Conservation (phyloP, 208 protist genomes). For the Leishmania major region DNA sequence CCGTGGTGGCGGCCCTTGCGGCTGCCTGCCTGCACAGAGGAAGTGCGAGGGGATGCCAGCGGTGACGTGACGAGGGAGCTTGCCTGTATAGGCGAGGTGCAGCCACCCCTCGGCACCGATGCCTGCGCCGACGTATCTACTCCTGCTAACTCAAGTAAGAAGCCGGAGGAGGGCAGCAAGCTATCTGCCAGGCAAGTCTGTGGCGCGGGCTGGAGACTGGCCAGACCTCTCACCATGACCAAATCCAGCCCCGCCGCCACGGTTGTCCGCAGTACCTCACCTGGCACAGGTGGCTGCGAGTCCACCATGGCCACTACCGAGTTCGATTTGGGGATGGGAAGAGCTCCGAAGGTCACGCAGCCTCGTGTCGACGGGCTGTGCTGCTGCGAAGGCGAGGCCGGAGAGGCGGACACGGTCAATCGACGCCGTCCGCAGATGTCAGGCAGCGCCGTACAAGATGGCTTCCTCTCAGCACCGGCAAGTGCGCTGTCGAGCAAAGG, state of each 20-base stretch:
- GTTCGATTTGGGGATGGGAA: neutral
- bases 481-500: neutral
- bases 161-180: conserved; percentile 21
- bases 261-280: conserved; percentile 25
- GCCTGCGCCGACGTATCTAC: neutral
- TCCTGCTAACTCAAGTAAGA: conserved; percentile 25
- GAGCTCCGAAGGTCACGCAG: neutral
- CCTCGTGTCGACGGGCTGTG: neutral
- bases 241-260: conserved; percentile 48
- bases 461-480: neutral
- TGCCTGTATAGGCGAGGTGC: neutral
- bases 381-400: neutral
- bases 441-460: neutral
- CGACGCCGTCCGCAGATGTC: neutral
- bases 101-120: neutral
- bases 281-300: neutral
- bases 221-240: conserved; percentile 45
- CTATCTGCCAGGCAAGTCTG: conserved; percentile 31
- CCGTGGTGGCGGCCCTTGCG: conserved; percentile 1
- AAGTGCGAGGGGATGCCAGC: neutral
- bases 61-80: conserved; percentile 1
- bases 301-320: neutral
- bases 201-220: conserved; percentile 28
- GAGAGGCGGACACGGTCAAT: neutral
- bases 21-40: neutral